Evolutionary conservation across 257 asterid genomes (phyloP).

Genomic region (Solanum chmielewskii): DNA sequence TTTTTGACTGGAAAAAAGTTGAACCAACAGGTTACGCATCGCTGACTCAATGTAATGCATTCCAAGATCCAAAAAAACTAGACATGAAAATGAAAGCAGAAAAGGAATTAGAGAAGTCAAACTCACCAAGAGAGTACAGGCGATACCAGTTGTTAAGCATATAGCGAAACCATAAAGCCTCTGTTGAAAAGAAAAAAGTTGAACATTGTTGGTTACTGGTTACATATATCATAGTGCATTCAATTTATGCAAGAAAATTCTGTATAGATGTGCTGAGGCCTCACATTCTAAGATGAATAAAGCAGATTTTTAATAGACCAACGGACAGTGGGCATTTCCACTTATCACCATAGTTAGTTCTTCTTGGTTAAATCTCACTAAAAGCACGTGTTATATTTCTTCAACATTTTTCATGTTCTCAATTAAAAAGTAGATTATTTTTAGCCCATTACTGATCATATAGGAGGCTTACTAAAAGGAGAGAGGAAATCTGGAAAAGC

Average conservation of each 20-base stretch:
- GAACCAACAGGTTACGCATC: neutral
- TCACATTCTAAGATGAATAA: neutral
- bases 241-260: neutral
- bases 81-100: neutral
- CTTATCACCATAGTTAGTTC: neutral
- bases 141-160: constrained; percentile 82
- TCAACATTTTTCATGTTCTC: neutral
- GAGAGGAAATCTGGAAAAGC: neutral
- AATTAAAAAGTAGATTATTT: neutral
- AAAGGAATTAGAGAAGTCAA: neutral
- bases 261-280: neutral
- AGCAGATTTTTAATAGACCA: neutral
- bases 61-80: neutral
- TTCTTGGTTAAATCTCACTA: neutral
- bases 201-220: neutral
- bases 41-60: neutral
- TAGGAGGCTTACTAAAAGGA: neutral
- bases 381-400: neutral
- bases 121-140: constrained; percentile 87
- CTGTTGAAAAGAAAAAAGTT: constrained; percentile 24
- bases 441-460: neutral
- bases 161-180: constrained; percentile 82
- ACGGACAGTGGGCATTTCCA: neutral
- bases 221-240: neutral
- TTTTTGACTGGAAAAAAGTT: neutral